These are phyloP conservation scores for Aristolochia fimbriata DNA, from an alignment of 164 flowering plant genomes.

Conservation along the genomic window DNA sequence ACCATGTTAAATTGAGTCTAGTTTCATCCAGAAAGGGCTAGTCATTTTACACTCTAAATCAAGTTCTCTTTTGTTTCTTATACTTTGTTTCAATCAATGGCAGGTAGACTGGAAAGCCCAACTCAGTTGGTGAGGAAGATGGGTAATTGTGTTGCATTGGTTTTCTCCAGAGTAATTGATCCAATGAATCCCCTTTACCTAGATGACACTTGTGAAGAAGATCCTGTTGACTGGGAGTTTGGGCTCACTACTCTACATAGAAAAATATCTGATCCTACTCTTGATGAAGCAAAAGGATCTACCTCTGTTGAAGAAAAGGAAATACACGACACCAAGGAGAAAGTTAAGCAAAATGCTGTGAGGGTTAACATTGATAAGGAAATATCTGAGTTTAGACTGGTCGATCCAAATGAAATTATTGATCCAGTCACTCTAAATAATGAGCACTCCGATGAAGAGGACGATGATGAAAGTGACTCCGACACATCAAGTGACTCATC, in stretches of 20 bases:
- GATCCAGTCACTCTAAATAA: slow-evolving; percentile 57
- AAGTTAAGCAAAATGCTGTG: slow-evolving; percentile 7
- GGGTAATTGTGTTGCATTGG: slow-evolving; percentile 80
- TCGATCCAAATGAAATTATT: slow-evolving; percentile 80
- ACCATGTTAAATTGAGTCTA: no score
- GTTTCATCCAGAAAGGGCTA: no score
- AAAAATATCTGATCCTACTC: slow-evolving; percentile 7
- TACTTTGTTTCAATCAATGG: slow-evolving; percentile 14
- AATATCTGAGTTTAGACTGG: slow-evolving; percentile 21
- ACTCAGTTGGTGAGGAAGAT: slow-evolving; percentile 57
- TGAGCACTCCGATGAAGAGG: slow-evolving; percentile 31
- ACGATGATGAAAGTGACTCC: slow-evolving; percentile 49
- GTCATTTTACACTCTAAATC: no score
- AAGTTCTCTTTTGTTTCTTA: slow-evolving; percentile 4
- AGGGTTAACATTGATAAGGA: slow-evolving; percentile 25
- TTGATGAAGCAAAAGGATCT: slow-evolving; percentile 14
- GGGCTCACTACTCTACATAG: slow-evolving; percentile 27
- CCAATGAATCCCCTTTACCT: slow-evolving; percentile 91
- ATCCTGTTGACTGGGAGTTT: slow-evolving; percentile 82
- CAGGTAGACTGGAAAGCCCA: slow-evolving; percentile 94
- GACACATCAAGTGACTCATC: slow-evolving; percentile 68
- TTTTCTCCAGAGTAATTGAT: slow-evolving; percentile 80
- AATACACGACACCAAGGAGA: slow-evolving; percentile 9
- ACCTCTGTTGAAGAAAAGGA: slow-evolving; percentile 15
- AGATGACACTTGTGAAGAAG: slow-evolving; percentile 65